Evolutionary conservation across 495 filamentous ascomycete genomes (phyloP), one percentile per base, ranked within the genome.

Genomic region (Daldinia loculata): DNA sequence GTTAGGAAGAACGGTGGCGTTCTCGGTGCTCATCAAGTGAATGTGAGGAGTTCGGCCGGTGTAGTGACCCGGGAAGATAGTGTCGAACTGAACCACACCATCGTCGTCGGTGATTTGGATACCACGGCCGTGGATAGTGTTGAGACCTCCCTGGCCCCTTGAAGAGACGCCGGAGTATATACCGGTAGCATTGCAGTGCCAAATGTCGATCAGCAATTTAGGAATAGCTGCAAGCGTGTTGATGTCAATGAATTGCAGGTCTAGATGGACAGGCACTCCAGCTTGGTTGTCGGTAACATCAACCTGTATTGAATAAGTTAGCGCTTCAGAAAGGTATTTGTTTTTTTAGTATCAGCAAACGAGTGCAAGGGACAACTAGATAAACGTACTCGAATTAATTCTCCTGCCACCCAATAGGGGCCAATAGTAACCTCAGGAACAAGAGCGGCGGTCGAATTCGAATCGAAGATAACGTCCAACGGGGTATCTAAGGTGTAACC

Each of bases 11-110:
- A 83, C 58, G 2, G 74, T 80, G 15, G 77, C 80, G 34, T 82
- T 79, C 22, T 62, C 79, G 58, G 76, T 86, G 82, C 51, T 69
- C 67, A 74, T 69, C 41, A 83, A 41, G 67, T 87, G 86, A 51
- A 79, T 71, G 66, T 88, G 85, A 17, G 78, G 82, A 0, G 86
- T 74, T 24, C 86, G 83, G 29, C 84, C 81, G 12, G 43, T 65
- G 73, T 89, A 88, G 65, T 87, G 84, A 30, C 86, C 84, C 4
- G 85, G 85, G 79, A 88, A 85, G 14, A 85, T 52, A 52, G 83
- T 82, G 26, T 83, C 76, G 65, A 87, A 86, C 9, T 78, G 69
- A 3, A 79, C 82, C 5, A 86, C 81, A 27, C 85, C 85, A 15
- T 87, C 81, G 0, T 50, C 56, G 67, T 86, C 82, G 19, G 81